Conservation (phyloP, 108 stramenopile genomes). For the Conticribra weissflogii region DNA sequence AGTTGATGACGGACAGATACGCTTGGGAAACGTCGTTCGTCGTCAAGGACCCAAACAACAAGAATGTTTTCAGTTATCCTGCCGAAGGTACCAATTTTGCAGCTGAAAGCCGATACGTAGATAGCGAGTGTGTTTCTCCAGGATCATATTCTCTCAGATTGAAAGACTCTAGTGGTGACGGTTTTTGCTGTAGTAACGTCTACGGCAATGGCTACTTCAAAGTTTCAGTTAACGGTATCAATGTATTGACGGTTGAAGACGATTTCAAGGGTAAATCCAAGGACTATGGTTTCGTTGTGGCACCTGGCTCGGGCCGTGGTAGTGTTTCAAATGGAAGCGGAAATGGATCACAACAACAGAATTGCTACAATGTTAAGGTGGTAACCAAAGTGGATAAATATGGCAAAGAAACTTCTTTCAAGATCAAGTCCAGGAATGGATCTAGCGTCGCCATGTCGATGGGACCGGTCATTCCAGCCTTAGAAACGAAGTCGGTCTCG, state of each 20-base stretch:
- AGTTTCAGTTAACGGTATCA: neutral
- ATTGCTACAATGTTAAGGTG: neutral
- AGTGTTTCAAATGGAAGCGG: neutral
- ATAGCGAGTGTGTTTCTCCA: neutral
- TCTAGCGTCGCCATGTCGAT: constrained; percentile 5
- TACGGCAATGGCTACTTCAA: neutral
- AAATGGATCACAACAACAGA: neutral
- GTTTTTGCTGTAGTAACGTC: neutral
- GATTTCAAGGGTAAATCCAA: neutral
- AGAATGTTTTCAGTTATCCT: constrained; percentile 1
- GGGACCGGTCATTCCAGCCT: neutral
- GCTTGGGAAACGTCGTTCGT: constrained; percentile 14
- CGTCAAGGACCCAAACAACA: neutral
- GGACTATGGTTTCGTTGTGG: neutral
- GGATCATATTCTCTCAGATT: constrained; percentile 12
- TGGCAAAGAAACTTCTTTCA: constrained; percentile 6
- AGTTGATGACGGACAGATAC: constrained; percentile 16
- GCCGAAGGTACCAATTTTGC: constrained; percentile 4
- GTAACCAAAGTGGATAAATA: constrained; percentile 15
- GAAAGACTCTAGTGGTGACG: neutral
- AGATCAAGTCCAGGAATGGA: neutral
- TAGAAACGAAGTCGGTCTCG: neutral
- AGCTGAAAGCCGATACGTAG: neutral
- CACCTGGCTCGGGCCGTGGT: neutral
- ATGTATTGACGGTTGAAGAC: neutral